These are phyloP conservation scores for Populus tremula DNA, from an alignment of 345 rosid species.

Conservation along the genomic window DNA sequence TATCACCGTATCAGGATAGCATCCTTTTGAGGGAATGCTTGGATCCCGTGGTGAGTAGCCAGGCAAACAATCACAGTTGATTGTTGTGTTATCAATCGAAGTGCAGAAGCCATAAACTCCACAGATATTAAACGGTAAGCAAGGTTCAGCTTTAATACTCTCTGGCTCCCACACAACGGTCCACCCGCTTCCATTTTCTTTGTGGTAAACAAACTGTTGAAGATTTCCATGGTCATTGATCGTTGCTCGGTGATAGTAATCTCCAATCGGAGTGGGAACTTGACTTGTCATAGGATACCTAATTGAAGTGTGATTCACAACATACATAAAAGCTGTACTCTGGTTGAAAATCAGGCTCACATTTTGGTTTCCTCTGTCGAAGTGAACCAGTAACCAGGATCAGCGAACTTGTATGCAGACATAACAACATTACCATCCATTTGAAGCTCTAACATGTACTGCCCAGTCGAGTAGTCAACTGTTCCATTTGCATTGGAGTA, in stretches of 20 bases:
- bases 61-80: slow-evolving; percentile 23
- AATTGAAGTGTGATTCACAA: slow-evolving; percentile 2
- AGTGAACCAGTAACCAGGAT: slow-evolving; percentile 33
- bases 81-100: slow-evolving; percentile 18
- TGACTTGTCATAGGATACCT: background rate
- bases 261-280: slow-evolving; percentile 23
- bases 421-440: slow-evolving; percentile 31
- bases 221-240: slow-evolving; percentile 29
- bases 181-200: slow-evolving; percentile 25
- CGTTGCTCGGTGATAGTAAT: slow-evolving; percentile 28
- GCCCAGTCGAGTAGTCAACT: slow-evolving; percentile 28
- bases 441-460: slow-evolving; percentile 32
- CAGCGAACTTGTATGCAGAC: slow-evolving; percentile 31
- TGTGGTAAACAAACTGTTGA: slow-evolving; percentile 24
- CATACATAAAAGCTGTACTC: slow-evolving; percentile 22
- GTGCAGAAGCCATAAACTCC: slow-evolving; percentile 38
- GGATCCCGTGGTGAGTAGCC: slow-evolving; percentile 36
- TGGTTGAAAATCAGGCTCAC: slow-evolving; percentile 25
- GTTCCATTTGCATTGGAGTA: slow-evolving; percentile 27
- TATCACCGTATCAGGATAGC: slow-evolving; percentile 28
- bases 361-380: background rate
- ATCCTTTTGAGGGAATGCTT: slow-evolving; percentile 31
- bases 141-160: slow-evolving; percentile 20
- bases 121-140: slow-evolving; percentile 21
- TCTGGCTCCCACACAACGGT: slow-evolving; percentile 22